Percentiles rank a stretch among this genome's conserved stretches.
Conservation (phyloP, 352 stramenopile genomes). For the Pythium brachiatum region DNA sequence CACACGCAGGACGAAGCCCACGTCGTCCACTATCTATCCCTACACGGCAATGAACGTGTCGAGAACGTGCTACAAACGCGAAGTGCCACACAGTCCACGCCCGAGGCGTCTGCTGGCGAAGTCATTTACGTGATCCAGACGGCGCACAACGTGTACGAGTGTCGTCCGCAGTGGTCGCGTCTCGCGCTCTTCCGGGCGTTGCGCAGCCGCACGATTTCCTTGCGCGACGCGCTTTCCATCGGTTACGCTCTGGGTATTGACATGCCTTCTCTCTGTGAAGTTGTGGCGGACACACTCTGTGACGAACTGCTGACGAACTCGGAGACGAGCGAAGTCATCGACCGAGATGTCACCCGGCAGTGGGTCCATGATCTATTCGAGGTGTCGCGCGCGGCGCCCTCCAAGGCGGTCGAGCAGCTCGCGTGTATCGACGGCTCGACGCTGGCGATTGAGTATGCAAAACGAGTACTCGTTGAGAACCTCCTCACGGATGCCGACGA, state of each 20-base stretch:
- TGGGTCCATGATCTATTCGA: slow-evolving; percentile 81
- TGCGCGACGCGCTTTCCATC: slow-evolving; percentile 77
- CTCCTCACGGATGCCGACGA: neutral
- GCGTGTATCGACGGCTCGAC: slow-evolving; percentile 43
- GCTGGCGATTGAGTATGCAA: slow-evolving; percentile 27
- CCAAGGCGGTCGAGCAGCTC: slow-evolving; percentile 67
- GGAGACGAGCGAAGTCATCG: neutral
- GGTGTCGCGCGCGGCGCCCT: slow-evolving; percentile 64
- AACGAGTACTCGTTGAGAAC: slow-evolving; percentile 5
- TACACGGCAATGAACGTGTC: slow-evolving; percentile 76
- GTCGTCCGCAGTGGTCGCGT: slow-evolving; percentile 78
- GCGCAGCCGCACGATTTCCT: slow-evolving; percentile 44
- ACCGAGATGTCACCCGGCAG: slow-evolving; percentile 11
- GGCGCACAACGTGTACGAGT: slow-evolving; percentile 83
- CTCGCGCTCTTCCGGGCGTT: slow-evolving; percentile 79
- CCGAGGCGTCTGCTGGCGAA: neutral
- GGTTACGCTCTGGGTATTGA: slow-evolving; percentile 84
- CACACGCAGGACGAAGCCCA: slow-evolving; percentile 43
- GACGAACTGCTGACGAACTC: slow-evolving; percentile 31
- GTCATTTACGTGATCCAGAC: slow-evolving; percentile 81
- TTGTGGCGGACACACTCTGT: slow-evolving; percentile 80
- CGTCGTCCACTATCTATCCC: slow-evolving; percentile 74
- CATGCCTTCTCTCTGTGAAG: slow-evolving; percentile 84
- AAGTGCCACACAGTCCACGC: slow-evolving; percentile 30
- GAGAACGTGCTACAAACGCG: slow-evolving; percentile 54